A percentile compares a stretch with the other conserved stretches of the same genome.
Conservation (phyloP, 805 yeast genomes). For the Myxozyma geophila region DNA sequence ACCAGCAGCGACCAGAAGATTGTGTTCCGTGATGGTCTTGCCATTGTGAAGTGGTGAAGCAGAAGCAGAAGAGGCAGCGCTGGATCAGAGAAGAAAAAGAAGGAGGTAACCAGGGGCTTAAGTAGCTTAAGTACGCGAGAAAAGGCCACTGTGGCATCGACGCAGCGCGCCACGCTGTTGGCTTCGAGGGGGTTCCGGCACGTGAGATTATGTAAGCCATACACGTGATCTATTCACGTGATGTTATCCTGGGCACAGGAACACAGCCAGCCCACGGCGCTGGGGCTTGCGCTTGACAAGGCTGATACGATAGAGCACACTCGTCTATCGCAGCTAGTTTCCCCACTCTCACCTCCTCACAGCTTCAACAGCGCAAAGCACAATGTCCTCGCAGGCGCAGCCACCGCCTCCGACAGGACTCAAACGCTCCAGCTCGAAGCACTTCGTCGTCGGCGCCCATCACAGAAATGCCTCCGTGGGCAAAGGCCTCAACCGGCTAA, state of each 20-base stretch:
- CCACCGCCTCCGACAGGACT: constrained; percentile 18
- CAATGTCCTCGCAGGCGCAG: constrained; percentile 8
- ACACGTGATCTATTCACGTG: not conserved
- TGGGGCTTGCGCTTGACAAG: not conserved
- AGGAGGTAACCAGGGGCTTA: not conserved
- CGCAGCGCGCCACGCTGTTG: constrained; percentile 11
- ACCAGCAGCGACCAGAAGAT: constrained; percentile 44
- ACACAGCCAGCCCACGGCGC: not conserved
- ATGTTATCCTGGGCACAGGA: too few species aligned
- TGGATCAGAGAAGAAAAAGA: not conserved
- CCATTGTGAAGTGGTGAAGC: constrained; percentile 17
- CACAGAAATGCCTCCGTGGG: constrained; percentile 32
- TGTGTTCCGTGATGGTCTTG: constrained; percentile 31
- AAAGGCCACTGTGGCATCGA: constrained; percentile 38
- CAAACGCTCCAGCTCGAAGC: constrained; percentile 28
- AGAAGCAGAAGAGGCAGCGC: not conserved
- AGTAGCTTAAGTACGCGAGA: constrained; percentile 6
- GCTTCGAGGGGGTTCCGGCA: not conserved
- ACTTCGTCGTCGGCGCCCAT: constrained; percentile 32
- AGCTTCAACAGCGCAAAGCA: not conserved
- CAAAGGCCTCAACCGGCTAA: constrained; percentile 26
- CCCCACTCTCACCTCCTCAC: too few species aligned
- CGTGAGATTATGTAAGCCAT: not conserved
- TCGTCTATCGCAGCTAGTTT: not conserved
- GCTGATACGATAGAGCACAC: not conserved